These are phyloP conservation scores for Tubosaeta brunneosetosa DNA, from an alignment of 768 basidiomycete species.

Conservation along the genomic window DNA sequence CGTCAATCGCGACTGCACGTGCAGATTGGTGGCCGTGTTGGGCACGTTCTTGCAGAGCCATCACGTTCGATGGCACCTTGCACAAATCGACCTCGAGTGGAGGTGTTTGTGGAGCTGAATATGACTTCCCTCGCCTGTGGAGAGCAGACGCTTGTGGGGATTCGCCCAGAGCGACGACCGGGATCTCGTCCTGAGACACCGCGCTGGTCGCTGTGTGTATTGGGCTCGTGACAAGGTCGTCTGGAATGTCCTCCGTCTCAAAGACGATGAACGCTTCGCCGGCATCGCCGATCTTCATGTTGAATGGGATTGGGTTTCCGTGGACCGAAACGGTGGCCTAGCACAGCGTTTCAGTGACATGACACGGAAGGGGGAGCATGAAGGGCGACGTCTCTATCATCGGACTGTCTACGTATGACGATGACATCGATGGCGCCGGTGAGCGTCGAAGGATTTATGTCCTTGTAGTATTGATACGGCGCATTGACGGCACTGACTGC, in stretches of 20 bases:
- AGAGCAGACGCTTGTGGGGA: slow-evolving; percentile 4
- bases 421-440: slow-evolving; percentile 99
- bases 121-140: slow-evolving; percentile 24
- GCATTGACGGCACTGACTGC: slow-evolving; percentile 82
- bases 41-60: slow-evolving; percentile 79
- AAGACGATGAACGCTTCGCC: slow-evolving; percentile 99
- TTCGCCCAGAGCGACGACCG: slow-evolving; percentile 15
- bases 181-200: slow-evolving; percentile 27
- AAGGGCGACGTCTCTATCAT: slow-evolving; percentile 60
- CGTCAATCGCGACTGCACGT: slow-evolving; percentile 69
- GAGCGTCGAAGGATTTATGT: slow-evolving; percentile 93
- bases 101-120: slow-evolving; percentile 29
- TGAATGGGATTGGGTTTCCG: slow-evolving; percentile 79
- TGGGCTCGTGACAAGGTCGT: slow-evolving; percentile 90
- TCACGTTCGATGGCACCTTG: slow-evolving; percentile 50
- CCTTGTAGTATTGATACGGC: slow-evolving; percentile 87
- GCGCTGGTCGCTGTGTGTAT: slow-evolving; percentile 61
- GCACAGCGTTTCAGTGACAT: background rate
- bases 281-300: slow-evolving; percentile 98
- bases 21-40: slow-evolving; percentile 75
- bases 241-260: slow-evolving; percentile 94
- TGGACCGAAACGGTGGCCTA: slow-evolving; percentile 90
- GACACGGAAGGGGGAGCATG: slow-evolving; percentile 95
- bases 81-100: slow-evolving; percentile 43
- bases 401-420: slow-evolving; percentile 75